A percentile compares a stretch with the other conserved stretches of the same genome.
Evolutionary conservation across 345 rosid species (phyloP).

Genomic region (Acer campestre): DNA sequence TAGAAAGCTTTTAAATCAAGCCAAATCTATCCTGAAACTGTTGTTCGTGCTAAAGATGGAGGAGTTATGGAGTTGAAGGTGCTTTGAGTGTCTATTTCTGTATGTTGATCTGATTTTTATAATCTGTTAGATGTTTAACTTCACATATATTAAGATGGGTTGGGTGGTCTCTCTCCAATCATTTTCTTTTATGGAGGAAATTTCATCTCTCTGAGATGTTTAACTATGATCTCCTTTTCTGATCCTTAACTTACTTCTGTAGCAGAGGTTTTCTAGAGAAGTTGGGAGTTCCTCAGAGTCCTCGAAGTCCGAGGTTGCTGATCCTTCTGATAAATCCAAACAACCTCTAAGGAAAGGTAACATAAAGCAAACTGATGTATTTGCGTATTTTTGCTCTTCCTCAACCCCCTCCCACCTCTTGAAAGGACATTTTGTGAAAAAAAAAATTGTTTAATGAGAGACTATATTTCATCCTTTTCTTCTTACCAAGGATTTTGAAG

Average conservation of each 20-base stretch:
- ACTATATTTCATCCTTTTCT: not conserved
- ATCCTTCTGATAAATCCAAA: conserved; percentile 53
- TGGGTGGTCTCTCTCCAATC: not conserved
- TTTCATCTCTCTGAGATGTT: not conserved
- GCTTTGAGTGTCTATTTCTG: not conserved
- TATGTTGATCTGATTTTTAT: not conserved
- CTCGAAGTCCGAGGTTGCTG: conserved; percentile 52
- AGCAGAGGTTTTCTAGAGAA: conserved; percentile 77
- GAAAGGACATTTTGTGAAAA: not conserved
- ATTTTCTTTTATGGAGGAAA: not conserved
- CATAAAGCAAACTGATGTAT: not conserved
- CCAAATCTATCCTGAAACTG: not conserved
- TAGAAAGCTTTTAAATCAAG: not conserved
- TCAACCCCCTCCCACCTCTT: not conserved
- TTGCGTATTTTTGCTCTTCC: not conserved
- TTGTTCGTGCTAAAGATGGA: not conserved
- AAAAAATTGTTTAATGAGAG: not conserved
- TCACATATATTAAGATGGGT: not conserved
- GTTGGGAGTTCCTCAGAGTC: conserved; percentile 49
- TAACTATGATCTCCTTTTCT: conserved; percentile 15
- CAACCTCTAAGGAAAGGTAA: conserved; percentile 76
- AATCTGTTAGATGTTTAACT: not conserved
- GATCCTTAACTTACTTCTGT: conserved; percentile 22
- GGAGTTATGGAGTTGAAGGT: not conserved
- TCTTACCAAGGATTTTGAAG: not conserved